Evolutionary conservation across 306 rosid species (phyloP), one percentile per base, ranked within the genome.

Genomic region (Cicer judaicum): DNA sequence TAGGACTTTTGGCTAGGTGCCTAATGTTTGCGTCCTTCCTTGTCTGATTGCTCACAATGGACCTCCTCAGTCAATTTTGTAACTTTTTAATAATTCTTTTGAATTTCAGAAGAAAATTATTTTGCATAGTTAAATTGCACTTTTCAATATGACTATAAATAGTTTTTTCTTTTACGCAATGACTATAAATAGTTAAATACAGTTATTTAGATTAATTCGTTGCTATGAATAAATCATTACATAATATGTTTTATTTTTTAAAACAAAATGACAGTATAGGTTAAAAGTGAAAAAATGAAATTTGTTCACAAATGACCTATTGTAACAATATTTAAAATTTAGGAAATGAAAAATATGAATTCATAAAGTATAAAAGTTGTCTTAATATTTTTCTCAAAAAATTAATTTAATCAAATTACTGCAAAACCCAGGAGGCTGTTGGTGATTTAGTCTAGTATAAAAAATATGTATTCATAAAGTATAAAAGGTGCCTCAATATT

Each of bases 11-110:
- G 76, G 44, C 49, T 24, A 38, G 24, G 34, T 50, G 57, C 65
- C 61, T 65, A 43, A 62, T 19, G 66, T 40, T 12, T 13, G 8
- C 7, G 19, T 60, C 66, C 66, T 60, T 60, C 62, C 83, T 66
- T 76, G 40, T 39, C 60, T 29, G 49, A 10, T 40, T 66, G 66
- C 48, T 41, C 8, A 14, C 16, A 21, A 57, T 57, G 1, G 41
- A 12, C 13, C 12, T 29, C 6, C 5, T 59, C 14, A 12, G 66
- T 15, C 8, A 40, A 64, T 64, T 64, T 15, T 60, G 5, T 29
- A 29, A 1, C 36, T 4, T 29, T 3, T 29, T 29, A 29, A 3
- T 29, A 29, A 29, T 29, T 29, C 36, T 29, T 29, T 29, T 29
- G 36, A 29, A 4, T 29, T 29, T 29, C 36, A 29, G 36, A 29